Base-by-base conservation (phyloP, 2,329 filamentous ascomycete species). In the Fusarium subtropicale region DNA sequence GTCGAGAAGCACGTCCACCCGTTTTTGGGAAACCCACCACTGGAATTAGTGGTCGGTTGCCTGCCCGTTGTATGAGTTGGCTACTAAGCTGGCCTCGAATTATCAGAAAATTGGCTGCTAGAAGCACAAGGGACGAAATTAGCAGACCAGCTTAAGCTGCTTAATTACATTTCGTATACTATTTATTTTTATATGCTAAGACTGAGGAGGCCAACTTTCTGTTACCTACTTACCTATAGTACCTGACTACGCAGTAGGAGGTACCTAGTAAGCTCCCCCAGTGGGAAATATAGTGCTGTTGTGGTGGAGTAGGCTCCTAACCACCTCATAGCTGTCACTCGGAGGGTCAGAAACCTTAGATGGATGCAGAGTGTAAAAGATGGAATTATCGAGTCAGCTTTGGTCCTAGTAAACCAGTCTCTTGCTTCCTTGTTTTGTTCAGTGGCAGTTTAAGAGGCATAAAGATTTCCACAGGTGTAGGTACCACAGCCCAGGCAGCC, bases 1-100 rank as follows among this genome's bases (percentile, higher is more conserved):
- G 61, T 46, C 30, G 30, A 66, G 62, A 71, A 60, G 66, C 57
- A 50, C 52, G 51, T 61, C 44, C 28, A 46, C n/a, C 38, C 60
- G 33, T 53, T 53, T 39, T 48, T 45, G 60, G 44, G 30, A 66
- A 64, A 67, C 67, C 68, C 68, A 56, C 68, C 52, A 24, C 16
- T 44, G 41, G 16, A 51, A 20, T 39, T 20, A 38, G n/a, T 38
- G 22, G 45, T 26, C 22, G 61, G 56, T 31, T 36, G 36, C 48
- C 48, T 51, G 36, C 48, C 48, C 47, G 31, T 46, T 44, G 24
- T n/a, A 15, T 47, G 31, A 38, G 53, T 15, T 15, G n/a, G 15
- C 39, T 9, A 26, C 28, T 30, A 30, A 30, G 10, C 28, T 30
- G 28, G 28, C 28, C 28, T 30, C 28, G 28, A 30, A 30, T 10